Evolutionary conservation across 768 basidiomycete species (phyloP).

Genomic region (Pluteus cervinus): DNA sequence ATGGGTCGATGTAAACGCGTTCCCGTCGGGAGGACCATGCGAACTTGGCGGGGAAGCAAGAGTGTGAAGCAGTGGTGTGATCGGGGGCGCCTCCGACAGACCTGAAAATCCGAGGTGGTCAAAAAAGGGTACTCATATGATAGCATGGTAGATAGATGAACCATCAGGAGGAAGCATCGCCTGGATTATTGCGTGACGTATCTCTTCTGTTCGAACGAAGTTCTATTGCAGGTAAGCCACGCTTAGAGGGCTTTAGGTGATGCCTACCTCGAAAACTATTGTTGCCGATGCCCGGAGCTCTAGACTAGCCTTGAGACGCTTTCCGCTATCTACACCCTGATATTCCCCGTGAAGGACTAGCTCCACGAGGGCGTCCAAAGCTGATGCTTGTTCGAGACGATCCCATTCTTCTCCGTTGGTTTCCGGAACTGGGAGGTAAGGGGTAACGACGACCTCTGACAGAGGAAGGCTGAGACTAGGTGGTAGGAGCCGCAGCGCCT

Average conservation of each 20-base stretch:
- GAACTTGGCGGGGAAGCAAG: slow-evolving; percentile 58
- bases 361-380: slow-evolving; percentile 77
- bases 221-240: slow-evolving; percentile 38
- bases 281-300: slow-evolving; percentile 76
- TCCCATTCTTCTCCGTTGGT: slow-evolving; percentile 93
- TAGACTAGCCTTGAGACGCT: slow-evolving; percentile 57
- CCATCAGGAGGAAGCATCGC: slow-evolving; percentile 65
- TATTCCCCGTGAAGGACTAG: slow-evolving; percentile 86
- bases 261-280: slow-evolving; percentile 72
- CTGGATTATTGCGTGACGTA: slow-evolving; percentile 61
- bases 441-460: slow-evolving; percentile 59
- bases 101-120: slow-evolving; percentile 12
- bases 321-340: slow-evolving; percentile 56
- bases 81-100: slow-evolving; percentile 32
- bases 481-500: slow-evolving; percentile 44
- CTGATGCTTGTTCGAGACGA: slow-evolving; percentile 72
- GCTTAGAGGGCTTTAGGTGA: not conserved
- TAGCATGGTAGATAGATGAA: slow-evolving; percentile 9
- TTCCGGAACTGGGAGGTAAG: slow-evolving; percentile 73
- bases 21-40: slow-evolving; percentile 42
- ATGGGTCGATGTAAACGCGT: slow-evolving; percentile 58
- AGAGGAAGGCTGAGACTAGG: slow-evolving; percentile 54
- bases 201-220: slow-evolving; percentile 70
- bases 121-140: not conserved
- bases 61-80: slow-evolving; percentile 67